phyloP scores from a whole-genome alignment of 2,329 filamentous ascomycete genomes.

The Aspergillus fumigatiaffinis region DNA sequence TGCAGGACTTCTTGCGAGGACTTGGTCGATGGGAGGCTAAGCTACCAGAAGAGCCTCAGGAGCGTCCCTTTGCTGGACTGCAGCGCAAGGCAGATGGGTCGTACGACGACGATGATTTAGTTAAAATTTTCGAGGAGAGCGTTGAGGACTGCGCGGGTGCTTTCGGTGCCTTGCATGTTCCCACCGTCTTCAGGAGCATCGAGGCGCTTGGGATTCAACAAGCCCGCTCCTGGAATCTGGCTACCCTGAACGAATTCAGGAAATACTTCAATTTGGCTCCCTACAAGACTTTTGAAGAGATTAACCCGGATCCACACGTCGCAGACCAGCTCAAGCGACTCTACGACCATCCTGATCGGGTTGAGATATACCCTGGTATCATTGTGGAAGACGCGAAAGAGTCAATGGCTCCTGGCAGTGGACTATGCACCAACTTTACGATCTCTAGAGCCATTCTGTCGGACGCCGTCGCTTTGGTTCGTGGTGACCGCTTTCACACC shows the following conservation, averaged over 20 bases:
- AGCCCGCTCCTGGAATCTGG: constrained; percentile 58
- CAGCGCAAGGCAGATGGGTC: constrained; percentile 48
- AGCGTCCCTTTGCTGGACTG: constrained; percentile 49
- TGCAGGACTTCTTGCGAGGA: constrained; percentile 38
- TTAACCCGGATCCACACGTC: constrained; percentile 49
- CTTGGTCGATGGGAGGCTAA: constrained; percentile 40
- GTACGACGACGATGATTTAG: constrained; percentile 58
- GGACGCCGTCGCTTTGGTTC: constrained; percentile 45
- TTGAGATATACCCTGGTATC: constrained; percentile 57
- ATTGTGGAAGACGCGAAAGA: constrained; percentile 55
- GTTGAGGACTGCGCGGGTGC: constrained; percentile 59
- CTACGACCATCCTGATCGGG: constrained; percentile 50
- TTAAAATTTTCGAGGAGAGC: constrained; percentile 52
- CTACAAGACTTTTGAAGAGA: constrained; percentile 49
- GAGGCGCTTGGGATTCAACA: constrained; percentile 62
- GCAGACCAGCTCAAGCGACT: constrained; percentile 43
- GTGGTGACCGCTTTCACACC: constrained; percentile 47
- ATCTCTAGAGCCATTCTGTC: constrained; percentile 43
- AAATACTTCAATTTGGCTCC: constrained; percentile 50
- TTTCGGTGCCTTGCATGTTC: constrained; percentile 59
- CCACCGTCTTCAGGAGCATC: constrained; percentile 55
- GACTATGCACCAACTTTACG: constrained; percentile 48
- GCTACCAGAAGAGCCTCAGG: constrained; percentile 43
- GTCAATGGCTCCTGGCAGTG: constrained; percentile 45
- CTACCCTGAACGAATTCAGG: constrained; percentile 56